These are phyloP conservation scores for Rhazya stricta DNA, from an alignment of 257 asterid species.

Conservation along the genomic window DNA sequence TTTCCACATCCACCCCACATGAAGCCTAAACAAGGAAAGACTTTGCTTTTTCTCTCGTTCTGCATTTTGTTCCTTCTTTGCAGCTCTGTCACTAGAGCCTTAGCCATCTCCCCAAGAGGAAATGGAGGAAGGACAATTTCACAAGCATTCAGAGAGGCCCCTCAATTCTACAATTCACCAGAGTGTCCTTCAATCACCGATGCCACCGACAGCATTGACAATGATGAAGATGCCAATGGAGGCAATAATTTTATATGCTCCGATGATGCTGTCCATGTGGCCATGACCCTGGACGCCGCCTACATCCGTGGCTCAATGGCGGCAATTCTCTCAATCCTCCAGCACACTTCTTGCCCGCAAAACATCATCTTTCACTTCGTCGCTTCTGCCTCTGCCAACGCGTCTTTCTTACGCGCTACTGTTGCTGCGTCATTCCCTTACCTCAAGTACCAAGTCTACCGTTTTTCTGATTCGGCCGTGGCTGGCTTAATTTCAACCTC, in stretches of 20 bases:
- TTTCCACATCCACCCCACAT: slow-evolving; percentile 27
- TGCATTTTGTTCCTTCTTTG: slow-evolving; percentile 17
- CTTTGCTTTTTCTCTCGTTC: slow-evolving; percentile 25
- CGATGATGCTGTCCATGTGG: slow-evolving; percentile 58
- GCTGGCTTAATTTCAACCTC: slow-evolving; percentile 83
- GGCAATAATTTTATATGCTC: slow-evolving; percentile 33
- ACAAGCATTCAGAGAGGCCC: slow-evolving; percentile 74
- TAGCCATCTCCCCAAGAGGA: slow-evolving; percentile 2
- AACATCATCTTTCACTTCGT: slow-evolving; percentile 69
- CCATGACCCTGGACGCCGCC: slow-evolving; percentile 78
- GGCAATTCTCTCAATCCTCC: slow-evolving; percentile 72
- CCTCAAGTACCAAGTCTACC: slow-evolving; percentile 53
- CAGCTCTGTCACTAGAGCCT: neutral
- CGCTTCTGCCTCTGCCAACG: slow-evolving; percentile 53
- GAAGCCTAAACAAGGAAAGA: slow-evolving; percentile 19
- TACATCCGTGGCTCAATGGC: slow-evolving; percentile 95
- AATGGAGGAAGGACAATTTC: slow-evolving; percentile 8
- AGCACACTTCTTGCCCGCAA: slow-evolving; percentile 84
- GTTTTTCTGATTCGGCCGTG: slow-evolving; percentile 50
- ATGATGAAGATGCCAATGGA: neutral
- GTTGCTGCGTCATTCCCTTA: slow-evolving; percentile 64
- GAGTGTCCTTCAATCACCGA: slow-evolving; percentile 41
- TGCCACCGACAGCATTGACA: neutral
- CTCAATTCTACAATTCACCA: slow-evolving; percentile 72
- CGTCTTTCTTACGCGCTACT: slow-evolving; percentile 43